A percentile compares a stretch with the other conserved stretches of the same genome.
phyloP scores from a whole-genome alignment of 2,329 filamentous ascomycete species.

The Grosmannia penicillata region DNA sequence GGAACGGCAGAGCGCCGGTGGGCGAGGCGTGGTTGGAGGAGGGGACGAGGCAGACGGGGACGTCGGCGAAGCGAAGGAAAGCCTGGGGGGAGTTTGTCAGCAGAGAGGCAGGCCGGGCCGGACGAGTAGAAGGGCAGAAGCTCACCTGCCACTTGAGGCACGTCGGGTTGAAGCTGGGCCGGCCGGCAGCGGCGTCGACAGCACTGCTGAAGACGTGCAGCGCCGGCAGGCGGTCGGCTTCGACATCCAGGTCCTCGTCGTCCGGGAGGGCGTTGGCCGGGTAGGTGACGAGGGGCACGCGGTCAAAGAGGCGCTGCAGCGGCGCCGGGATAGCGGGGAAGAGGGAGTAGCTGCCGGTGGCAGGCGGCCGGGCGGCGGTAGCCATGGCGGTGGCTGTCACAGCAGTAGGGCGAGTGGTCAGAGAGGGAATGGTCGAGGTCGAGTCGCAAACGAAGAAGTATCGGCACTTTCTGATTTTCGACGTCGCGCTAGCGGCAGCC shows the following conservation, averaged over 20 bases:
- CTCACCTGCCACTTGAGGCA: slow-evolving; percentile 94
- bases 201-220: slow-evolving; percentile 66
- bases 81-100: slow-evolving; percentile 35
- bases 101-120: not conserved
- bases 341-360: slow-evolving; percentile 15
- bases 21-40: slow-evolving; percentile 93
- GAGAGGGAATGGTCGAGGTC: not conserved
- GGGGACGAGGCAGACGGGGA: slow-evolving; percentile 50
- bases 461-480: too few relatives aligned
- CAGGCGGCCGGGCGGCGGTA: not conserved
- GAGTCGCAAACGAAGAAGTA: too few relatives aligned
- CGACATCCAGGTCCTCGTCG: slow-evolving; percentile 14
- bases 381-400: too few relatives aligned
- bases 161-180: slow-evolving; percentile 76
- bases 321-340: slow-evolving; percentile 47
- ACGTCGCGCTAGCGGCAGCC: too few relatives aligned
- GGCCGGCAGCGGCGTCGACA: slow-evolving; percentile 42
- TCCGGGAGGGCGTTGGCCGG: slow-evolving; percentile 50
- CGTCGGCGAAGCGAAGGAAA: slow-evolving; percentile 61
- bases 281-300: slow-evolving; percentile 66
- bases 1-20: slow-evolving; percentile 73
- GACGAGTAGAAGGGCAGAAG: slow-evolving; percentile 6
- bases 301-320: slow-evolving; percentile 70
- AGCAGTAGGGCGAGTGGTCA: not conserved
- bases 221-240: slow-evolving; percentile 24